phyloP scores from a whole-genome alignment of 352 stramenopile species.

The Pythium grandisporangium region DNA sequence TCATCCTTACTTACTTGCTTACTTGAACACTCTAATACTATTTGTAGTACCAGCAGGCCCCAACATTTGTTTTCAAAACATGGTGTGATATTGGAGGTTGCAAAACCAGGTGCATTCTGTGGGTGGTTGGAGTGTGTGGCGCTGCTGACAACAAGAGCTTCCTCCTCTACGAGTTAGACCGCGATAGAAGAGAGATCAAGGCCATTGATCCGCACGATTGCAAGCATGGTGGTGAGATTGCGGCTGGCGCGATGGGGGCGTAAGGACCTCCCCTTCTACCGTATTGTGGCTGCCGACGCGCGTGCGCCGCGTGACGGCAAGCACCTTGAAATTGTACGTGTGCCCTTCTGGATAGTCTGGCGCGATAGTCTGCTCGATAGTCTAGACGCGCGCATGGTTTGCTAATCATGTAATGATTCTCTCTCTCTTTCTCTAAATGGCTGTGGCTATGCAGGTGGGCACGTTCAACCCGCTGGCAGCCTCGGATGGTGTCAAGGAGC shows the following conservation, averaged over 20 bases:
- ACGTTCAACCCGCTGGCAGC: conserved; percentile 85
- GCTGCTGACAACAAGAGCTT: background rate
- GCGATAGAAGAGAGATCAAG: too few species aligned
- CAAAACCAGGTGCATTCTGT: background rate
- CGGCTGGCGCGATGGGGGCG: conserved; percentile 78
- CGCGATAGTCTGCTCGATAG: too few species aligned
- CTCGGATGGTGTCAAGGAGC: conserved; percentile 77
- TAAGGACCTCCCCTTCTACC: conserved; percentile 86
- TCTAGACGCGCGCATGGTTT: too few species aligned
- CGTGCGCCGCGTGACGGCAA: conserved; percentile 77
- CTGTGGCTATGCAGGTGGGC: conserved; percentile 31
- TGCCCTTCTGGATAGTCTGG: background rate
- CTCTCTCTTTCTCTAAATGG: background rate
- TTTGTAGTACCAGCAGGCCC: too few species aligned
- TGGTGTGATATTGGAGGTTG: background rate
- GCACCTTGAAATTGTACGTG: conserved; percentile 79
- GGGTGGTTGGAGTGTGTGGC: background rate
- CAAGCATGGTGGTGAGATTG: conserved; percentile 79
- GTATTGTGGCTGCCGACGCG: conserved; percentile 79
- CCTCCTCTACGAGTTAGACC: too few species aligned
- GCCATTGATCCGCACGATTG: too few species aligned
- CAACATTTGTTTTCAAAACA: too few species aligned
- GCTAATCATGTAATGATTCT: too few species aligned
- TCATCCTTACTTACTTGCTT: too few species aligned
- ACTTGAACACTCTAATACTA: too few species aligned